Evolutionary conservation across 164 flowering plant genomes (phyloP).

Genomic region (Berberis thunbergii): DNA sequence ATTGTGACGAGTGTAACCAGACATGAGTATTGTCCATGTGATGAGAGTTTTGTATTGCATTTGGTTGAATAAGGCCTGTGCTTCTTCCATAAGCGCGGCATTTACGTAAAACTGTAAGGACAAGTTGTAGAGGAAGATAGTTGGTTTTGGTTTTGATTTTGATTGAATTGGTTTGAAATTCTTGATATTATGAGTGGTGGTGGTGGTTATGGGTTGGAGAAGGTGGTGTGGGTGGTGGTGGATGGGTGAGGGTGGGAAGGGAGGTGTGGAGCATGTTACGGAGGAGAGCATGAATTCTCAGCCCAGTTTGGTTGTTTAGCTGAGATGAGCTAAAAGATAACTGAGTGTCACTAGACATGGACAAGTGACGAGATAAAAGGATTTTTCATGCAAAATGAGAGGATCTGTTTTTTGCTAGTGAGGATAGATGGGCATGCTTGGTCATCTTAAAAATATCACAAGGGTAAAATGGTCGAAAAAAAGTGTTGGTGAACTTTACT

Average conservation of each 20-base stretch:
- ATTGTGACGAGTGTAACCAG: slow-evolving; percentile 24
- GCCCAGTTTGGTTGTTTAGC: too few relatives aligned
- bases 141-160: slow-evolving; percentile 1
- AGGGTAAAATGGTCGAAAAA: too few relatives aligned
- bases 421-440: too few relatives aligned
- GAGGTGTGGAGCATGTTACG: slow-evolving; percentile 9
- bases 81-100: slow-evolving; percentile 19
- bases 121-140: slow-evolving; percentile 11
- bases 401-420: too few relatives aligned
- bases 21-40: slow-evolving; percentile 28
- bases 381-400: too few relatives aligned
- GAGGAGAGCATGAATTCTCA: slow-evolving; percentile 9
- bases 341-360: too few relatives aligned
- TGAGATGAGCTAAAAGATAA: too few relatives aligned
- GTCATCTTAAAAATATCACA: too few relatives aligned
- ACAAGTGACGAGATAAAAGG: too few relatives aligned
- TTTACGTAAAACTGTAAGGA: slow-evolving; percentile 13
- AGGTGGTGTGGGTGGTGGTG: slow-evolving; percentile 1
- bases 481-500: too few relatives aligned
- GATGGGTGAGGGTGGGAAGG: slow-evolving; percentile 3
- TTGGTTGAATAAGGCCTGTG: slow-evolving; percentile 22
- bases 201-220: slow-evolving; percentile 5
- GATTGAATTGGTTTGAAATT: slow-evolving; percentile 8
- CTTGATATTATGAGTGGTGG: slow-evolving; percentile 1
- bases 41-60: slow-evolving; percentile 21